Evolutionary conservation across 2,329 filamentous ascomycete species (phyloP).

Genomic region (Lithohypha guttulata): DNA sequence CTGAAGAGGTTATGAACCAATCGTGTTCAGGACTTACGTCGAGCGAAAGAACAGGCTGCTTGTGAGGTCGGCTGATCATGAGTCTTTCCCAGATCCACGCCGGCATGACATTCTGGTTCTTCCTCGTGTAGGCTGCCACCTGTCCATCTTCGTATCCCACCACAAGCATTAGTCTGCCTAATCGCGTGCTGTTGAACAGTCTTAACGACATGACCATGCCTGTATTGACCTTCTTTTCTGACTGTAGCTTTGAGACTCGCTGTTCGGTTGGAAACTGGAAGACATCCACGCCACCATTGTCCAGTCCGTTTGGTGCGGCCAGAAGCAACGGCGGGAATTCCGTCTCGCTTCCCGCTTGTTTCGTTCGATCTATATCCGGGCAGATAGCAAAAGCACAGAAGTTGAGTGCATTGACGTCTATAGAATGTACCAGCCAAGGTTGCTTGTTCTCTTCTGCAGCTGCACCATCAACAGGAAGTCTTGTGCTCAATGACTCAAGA

Average conservation of each 20-base stretch:
- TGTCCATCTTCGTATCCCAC: conserved; percentile 81
- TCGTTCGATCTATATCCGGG: conserved; percentile 22
- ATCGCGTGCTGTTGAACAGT: conserved; percentile 41
- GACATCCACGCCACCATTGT: conserved; percentile 69
- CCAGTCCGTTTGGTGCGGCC: conserved; percentile 68
- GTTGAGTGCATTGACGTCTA: conserved; percentile 87
- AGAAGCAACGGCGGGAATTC: conserved; percentile 37
- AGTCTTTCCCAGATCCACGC: conserved; percentile 40
- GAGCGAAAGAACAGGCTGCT: conserved; percentile 71
- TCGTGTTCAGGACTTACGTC: conserved; percentile 40
- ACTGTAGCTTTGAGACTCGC: conserved; percentile 51
- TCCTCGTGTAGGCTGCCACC: conserved; percentile 47
- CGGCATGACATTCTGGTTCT: conserved; percentile 12
- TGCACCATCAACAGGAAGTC: conserved; percentile 58
- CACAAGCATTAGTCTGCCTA: conserved; percentile 36
- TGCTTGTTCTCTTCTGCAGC: conserved; percentile 40
- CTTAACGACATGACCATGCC: conserved; percentile 80
- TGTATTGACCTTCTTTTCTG: conserved; percentile 34
- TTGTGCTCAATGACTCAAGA: conserved; percentile 52
- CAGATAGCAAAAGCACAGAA: conserved; percentile 77
- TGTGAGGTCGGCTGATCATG: conserved; percentile 59
- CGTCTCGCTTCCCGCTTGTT: conserved; percentile 10
- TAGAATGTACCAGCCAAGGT: conserved; percentile 75
- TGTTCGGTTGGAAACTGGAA: conserved; percentile 67
- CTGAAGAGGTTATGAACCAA: conserved; percentile 68